Percentiles rank a stretch among this genome's conserved stretches.
Evolutionary conservation across 352 stramenopile species (phyloP).

Genomic region (Globisporangium barbulae): DNA sequence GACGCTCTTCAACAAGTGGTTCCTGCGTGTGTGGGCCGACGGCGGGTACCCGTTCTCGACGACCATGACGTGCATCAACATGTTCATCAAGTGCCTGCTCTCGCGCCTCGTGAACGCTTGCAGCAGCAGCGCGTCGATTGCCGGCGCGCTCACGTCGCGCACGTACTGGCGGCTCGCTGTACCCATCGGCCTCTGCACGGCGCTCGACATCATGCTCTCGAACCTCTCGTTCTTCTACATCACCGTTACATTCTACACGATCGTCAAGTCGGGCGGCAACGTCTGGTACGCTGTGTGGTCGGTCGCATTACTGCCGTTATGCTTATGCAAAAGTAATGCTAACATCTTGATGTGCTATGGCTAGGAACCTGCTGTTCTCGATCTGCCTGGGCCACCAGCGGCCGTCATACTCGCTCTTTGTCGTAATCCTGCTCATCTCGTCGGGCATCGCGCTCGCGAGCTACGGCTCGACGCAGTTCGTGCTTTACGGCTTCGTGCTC

Average conservation of each 20-base stretch:
- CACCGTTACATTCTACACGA: conserved; percentile 85
- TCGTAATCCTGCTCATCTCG: conserved; percentile 67
- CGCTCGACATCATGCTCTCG: conserved; percentile 82
- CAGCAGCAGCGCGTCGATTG: conserved; percentile 21
- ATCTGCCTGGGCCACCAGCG: conserved; percentile 72
- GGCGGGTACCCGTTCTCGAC: conserved; percentile 72
- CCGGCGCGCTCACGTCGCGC: conserved; percentile 23
- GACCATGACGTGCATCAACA: conserved; percentile 80
- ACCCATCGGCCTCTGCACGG: conserved; percentile 74
- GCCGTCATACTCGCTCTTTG: conserved; percentile 42
- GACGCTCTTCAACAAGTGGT: conserved; percentile 87
- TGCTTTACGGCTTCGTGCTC: conserved; percentile 62
- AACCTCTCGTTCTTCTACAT: conserved; percentile 87
- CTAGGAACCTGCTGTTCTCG: conserved; percentile 75
- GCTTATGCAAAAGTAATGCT: conserved; percentile 1
- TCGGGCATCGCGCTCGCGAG: conserved; percentile 68
- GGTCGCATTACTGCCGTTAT: neutral
- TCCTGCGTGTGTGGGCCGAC: conserved; percentile 65
- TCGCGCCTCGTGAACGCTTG: conserved; percentile 55
- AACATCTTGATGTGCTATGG: neutral
- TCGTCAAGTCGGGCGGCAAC: conserved; percentile 76
- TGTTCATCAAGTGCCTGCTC: conserved; percentile 71
- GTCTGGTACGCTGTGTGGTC: conserved; percentile 40
- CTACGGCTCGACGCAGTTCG: conserved; percentile 76
- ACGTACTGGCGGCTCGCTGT: conserved; percentile 71